A percentile compares a stretch with the other conserved stretches of the same genome.
These are phyloP conservation scores for Jackrogersella minutella DNA, from an alignment of 495 filamentous ascomycete species.

Conservation along the genomic window DNA sequence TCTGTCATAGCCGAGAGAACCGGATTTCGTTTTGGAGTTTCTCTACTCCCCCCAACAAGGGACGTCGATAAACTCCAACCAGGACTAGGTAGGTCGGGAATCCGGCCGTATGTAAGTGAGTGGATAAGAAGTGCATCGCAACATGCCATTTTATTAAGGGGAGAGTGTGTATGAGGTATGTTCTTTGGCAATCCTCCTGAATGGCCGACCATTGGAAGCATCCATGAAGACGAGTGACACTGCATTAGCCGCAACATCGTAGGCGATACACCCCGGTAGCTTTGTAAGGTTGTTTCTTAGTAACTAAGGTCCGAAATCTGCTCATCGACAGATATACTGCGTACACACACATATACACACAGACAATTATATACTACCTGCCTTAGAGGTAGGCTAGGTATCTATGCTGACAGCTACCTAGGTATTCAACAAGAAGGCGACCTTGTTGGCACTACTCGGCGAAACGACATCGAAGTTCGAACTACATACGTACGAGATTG, in stretches of 20 bases:
- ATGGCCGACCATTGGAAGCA: slow-evolving; percentile 13
- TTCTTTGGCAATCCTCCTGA: slow-evolving; percentile 14
- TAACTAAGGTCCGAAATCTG: slow-evolving; percentile 10
- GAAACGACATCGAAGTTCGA: slow-evolving; percentile 1
- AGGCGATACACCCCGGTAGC: not conserved
- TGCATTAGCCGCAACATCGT: slow-evolving; percentile 34
- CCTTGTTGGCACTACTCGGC: slow-evolving; percentile 27
- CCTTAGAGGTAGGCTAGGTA: not conserved
- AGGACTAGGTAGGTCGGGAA: slow-evolving; percentile 6
- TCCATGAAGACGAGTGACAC: slow-evolving; percentile 15
- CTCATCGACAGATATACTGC: not conserved
- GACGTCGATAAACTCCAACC: not conserved
- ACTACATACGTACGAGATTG: too few species aligned
- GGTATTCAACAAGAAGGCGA: not conserved
- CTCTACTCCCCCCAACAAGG: slow-evolving; percentile 8
- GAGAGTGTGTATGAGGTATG: slow-evolving; percentile 26
- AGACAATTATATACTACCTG: not conserved
- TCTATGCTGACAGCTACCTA: too few species aligned
- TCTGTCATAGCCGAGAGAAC: slow-evolving; percentile 27
- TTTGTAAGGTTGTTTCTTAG: slow-evolving; percentile 24
- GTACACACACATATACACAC: not conserved
- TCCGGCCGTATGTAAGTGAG: slow-evolving; percentile 23
- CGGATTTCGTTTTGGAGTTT: slow-evolving; percentile 19
- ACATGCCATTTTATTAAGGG: slow-evolving; percentile 34
- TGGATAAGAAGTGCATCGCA: slow-evolving; percentile 19